Evolutionary conservation across 2,329 filamentous ascomycete species (phyloP).

Genomic region (Pseudogymnoascus sp.): DNA sequence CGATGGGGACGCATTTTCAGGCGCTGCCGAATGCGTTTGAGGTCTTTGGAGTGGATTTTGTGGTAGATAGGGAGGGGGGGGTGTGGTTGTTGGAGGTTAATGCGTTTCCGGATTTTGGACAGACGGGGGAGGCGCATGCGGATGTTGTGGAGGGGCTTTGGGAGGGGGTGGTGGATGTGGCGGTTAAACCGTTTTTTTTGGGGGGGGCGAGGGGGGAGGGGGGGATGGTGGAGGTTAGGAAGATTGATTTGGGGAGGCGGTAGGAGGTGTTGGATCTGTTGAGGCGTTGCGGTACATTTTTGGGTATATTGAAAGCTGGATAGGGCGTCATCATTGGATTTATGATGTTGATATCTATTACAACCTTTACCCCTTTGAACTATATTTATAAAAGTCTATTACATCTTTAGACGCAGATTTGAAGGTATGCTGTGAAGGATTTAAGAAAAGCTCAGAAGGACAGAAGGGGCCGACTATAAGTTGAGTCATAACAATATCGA

Average conservation of each 20-base stretch:
- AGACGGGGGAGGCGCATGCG: conserved; percentile 72
- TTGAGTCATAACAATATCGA: not conserved
- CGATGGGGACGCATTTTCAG: conserved; percentile 88
- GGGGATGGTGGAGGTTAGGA: conserved; percentile 45
- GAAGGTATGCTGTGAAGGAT: not conserved
- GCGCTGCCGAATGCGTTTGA: conserved; percentile 83
- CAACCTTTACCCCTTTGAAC: not conserved
- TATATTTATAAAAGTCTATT: not conserved
- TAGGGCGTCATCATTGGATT: not conserved
- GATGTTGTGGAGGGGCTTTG: conserved; percentile 70
- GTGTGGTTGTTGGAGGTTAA: conserved; percentile 87
- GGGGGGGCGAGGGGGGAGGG: conserved; percentile 26
- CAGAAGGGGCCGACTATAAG: not conserved
- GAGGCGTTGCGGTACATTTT: not conserved
- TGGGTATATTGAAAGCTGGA: not conserved
- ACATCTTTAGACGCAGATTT: not conserved
- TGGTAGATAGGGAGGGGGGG: conserved; percentile 58
- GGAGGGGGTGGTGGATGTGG: conserved; percentile 60
- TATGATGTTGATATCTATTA: not conserved
- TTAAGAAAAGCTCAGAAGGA: not conserved
- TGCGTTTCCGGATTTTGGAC: conserved; percentile 90
- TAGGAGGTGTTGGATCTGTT: conserved; percentile 7
- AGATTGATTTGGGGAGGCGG: conserved; percentile 43
- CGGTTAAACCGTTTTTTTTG: conserved; percentile 61
- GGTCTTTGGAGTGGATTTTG: conserved; percentile 82